Evolutionary conservation across 768 basidiomycete genomes (phyloP), one percentile per base, ranked within the genome.

Genomic region (Gloeostereum incarnatum): DNA sequence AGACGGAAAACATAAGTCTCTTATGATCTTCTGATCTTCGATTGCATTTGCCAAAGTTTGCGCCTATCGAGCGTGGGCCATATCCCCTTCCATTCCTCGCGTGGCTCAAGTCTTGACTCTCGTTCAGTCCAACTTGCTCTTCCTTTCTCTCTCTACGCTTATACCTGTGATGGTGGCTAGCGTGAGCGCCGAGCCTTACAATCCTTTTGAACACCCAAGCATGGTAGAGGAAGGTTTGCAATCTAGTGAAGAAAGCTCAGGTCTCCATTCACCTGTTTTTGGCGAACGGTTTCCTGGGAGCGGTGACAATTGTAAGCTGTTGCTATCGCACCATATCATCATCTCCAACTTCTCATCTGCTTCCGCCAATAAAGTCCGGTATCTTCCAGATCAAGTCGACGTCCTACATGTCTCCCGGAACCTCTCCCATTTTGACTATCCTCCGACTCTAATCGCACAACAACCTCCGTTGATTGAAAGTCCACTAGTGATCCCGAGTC

Each of bases 221-320:
- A 61, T 67, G 43, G 58, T 66, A 42, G 82, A 82, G 53, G 80
- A 83, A 50, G 72, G 78, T 26, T 69, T 71, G 31, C 79, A 76
- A 59, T 81, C 79, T 17, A 81, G 78, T 56, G 81, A 84, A 53
- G 82, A 83, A 51, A 75, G 78, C 52, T 84, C 82, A 37, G 81
- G 78, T 43, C 59, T 85, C 17, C 80, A 82, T 49, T 84, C 83
- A 2, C 82, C 84, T 47, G 69, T 76, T 37, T 79, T 80, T 59
- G 65, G 63, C 40, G 55, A 69, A 35, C 61, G 63, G 19, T 68
- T 62, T 48, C 61, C 66, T 56, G 56, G 65, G 45, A 56, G 61
- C 40, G 60, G 63, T 44, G 68, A 71, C 68, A 69, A 62, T 51
- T 61, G 70, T 75, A 57, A 66, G 69, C 63, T 58, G 62, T 62